Conservation (phyloP, 1,139 yeast genomes). For the Nakaseomyces glabratus region DNA sequence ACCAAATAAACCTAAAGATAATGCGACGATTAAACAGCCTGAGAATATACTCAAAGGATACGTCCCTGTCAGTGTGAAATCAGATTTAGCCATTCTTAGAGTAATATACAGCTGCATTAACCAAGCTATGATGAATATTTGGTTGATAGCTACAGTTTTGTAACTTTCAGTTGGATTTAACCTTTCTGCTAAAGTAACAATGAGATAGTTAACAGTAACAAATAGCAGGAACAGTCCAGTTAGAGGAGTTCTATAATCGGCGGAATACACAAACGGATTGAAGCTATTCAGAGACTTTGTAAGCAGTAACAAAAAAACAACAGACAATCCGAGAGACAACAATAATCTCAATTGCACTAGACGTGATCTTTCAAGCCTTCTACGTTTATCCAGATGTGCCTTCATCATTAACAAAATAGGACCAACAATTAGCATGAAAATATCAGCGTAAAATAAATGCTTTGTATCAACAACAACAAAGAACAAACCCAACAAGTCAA, state of each 20-base stretch:
- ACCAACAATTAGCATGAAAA: conserved; percentile 41
- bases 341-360: conserved; percentile 50
- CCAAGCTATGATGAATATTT: conserved; percentile 54
- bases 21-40: neutral
- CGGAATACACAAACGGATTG: conserved; percentile 55
- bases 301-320: conserved; percentile 32
- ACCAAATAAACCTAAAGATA: neutral
- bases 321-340: conserved; percentile 41
- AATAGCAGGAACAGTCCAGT: conserved; percentile 39
- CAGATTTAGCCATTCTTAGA: conserved; percentile 35
- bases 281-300: conserved; percentile 12
- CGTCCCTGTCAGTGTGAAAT: conserved; percentile 53
- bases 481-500: conserved; percentile 48
- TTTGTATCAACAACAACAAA: conserved; percentile 50
- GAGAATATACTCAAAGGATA: conserved; percentile 42
- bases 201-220: conserved; percentile 45
- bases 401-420: conserved; percentile 49
- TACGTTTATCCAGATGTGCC: conserved; percentile 39
- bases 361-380: conserved; percentile 38
- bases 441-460: conserved; percentile 39
- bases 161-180: conserved; percentile 58
- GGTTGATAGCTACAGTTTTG: conserved; percentile 56
- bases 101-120: conserved; percentile 42
- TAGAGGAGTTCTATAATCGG: conserved; percentile 44
- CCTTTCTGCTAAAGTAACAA: conserved; percentile 45